Percentiles rank a stretch among this genome's conserved stretches.
Conservation (phyloP, 2,329 filamentous ascomycete species). For the Cladosporium sp. region DNA sequence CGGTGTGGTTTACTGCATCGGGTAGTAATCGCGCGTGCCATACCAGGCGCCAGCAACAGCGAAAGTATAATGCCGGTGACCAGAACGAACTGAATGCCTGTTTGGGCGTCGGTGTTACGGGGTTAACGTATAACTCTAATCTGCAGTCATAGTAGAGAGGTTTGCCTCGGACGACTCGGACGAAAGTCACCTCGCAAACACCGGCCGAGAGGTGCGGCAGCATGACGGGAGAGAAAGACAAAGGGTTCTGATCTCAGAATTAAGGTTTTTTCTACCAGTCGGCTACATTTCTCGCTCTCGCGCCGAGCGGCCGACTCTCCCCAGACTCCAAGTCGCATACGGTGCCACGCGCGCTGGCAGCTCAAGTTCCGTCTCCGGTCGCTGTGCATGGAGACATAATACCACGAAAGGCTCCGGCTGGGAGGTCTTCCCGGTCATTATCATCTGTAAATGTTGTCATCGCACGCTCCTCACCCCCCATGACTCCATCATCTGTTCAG, state of each 20-base stretch:
- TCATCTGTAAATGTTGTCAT: background rate
- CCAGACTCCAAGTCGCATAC: background rate
- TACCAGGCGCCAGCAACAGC: constrained; percentile 4
- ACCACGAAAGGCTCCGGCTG: background rate
- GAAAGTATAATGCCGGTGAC: constrained; percentile 7
- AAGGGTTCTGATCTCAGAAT: constrained; percentile 1
- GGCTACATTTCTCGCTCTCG: constrained; percentile 2
- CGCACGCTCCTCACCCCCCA: background rate
- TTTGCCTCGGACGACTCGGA: background rate
- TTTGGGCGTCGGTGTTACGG: constrained; percentile 7
- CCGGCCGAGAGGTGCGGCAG: constrained; percentile 9
- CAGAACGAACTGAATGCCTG: background rate
- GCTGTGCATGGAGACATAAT: constrained; percentile 6
- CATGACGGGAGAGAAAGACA: constrained; percentile 2
- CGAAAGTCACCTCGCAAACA: background rate
- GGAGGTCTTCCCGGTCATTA: background rate
- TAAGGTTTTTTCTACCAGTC: constrained; percentile 7
- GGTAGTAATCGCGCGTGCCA: background rate
- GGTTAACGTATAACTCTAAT: background rate
- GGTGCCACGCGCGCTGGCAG: background rate
- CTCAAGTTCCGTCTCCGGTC: constrained; percentile 8
- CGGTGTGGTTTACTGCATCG: constrained; percentile 6
- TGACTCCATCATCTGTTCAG: background rate
- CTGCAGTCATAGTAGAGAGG: constrained; percentile 4
- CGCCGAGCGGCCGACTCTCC: constrained; percentile 1